Conservation (phyloP, 257 asterid genomes). For the Cinchona pubescens region DNA sequence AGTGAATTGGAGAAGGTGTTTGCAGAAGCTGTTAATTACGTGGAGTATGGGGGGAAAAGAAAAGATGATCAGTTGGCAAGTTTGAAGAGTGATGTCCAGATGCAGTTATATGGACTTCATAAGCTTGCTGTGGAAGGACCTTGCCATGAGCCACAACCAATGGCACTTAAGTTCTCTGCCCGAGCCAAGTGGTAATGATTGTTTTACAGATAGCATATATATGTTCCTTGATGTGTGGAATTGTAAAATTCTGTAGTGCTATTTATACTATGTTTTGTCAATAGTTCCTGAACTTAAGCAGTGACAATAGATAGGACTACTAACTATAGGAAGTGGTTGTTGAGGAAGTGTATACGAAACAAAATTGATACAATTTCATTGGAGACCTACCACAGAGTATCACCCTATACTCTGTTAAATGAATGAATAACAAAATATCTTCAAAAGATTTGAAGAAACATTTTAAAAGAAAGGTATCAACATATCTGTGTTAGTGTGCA, state of each 20-base stretch:
- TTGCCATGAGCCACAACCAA: constrained; percentile 75
- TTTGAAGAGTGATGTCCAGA: constrained; percentile 48
- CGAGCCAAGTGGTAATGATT: constrained; percentile 80
- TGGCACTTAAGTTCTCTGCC: constrained; percentile 67
- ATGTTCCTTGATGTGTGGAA: neutral
- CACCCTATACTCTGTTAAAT: neutral
- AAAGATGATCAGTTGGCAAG: constrained; percentile 39
- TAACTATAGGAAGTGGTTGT: neutral
- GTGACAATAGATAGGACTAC: neutral
- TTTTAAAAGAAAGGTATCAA: neutral
- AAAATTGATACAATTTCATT: neutral
- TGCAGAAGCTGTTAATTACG: constrained; percentile 69
- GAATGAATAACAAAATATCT: neutral
- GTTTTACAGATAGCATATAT: constrained; percentile 1
- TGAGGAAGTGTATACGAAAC: neutral
- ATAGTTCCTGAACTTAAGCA: neutral
- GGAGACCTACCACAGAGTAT: neutral
- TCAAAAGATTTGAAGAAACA: neutral
- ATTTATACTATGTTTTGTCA: neutral
- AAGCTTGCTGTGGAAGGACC: constrained; percentile 84
- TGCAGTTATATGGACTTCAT: constrained; percentile 74
- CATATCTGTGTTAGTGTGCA: neutral
- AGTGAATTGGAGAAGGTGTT: constrained; percentile 78
- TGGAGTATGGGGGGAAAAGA: constrained; percentile 48
- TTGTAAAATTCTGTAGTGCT: neutral